These are phyloP conservation scores for Triticum urartu DNA, from an alignment of 176 grass and related monocot genomes.

Conservation along the genomic window DNA sequence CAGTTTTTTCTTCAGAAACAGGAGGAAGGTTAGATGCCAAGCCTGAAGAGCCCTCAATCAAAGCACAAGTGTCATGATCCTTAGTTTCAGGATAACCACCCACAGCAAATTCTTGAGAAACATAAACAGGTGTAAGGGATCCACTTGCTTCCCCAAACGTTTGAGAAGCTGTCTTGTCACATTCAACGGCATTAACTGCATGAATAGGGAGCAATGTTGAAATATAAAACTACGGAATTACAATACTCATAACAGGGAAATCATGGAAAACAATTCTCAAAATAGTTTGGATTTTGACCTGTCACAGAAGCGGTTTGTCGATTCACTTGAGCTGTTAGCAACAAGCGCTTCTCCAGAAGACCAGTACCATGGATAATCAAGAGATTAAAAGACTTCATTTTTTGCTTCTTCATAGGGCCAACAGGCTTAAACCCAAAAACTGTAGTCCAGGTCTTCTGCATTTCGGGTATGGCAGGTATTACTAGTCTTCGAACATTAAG, in stretches of 20 bases:
- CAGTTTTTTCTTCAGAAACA: conserved; percentile 34
- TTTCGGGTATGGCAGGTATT: conserved; percentile 79
- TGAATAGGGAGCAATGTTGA: conserved; percentile 11
- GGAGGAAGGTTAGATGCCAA: conserved; percentile 21
- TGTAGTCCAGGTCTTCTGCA: conserved; percentile 83
- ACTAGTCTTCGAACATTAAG: conserved; percentile 76
- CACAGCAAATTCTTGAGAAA: conserved; percentile 31
- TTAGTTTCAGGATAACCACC: conserved; percentile 25
- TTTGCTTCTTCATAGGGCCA: conserved; percentile 53
- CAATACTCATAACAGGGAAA: conserved; percentile 11
- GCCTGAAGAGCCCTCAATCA: not conserved
- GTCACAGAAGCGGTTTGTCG: conserved; percentile 25
- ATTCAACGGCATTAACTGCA: conserved; percentile 44
- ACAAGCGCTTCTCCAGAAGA: conserved; percentile 74
- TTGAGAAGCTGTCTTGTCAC: conserved; percentile 30
- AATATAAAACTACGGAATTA: conserved; percentile 4
- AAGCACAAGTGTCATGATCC: conserved; percentile 20
- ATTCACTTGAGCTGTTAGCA: conserved; percentile 38
- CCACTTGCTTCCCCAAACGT: conserved; percentile 22
- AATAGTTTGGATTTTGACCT: conserved; percentile 41
- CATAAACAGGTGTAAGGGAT: conserved; percentile 26
- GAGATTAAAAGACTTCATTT: conserved; percentile 61
- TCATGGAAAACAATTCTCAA: conserved; percentile 6
- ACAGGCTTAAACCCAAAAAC: conserved; percentile 88
- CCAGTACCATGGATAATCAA: conserved; percentile 76